Conservation (phyloP, 768 basidiomycete species). For the Auricularia auricula-judae region DNA sequence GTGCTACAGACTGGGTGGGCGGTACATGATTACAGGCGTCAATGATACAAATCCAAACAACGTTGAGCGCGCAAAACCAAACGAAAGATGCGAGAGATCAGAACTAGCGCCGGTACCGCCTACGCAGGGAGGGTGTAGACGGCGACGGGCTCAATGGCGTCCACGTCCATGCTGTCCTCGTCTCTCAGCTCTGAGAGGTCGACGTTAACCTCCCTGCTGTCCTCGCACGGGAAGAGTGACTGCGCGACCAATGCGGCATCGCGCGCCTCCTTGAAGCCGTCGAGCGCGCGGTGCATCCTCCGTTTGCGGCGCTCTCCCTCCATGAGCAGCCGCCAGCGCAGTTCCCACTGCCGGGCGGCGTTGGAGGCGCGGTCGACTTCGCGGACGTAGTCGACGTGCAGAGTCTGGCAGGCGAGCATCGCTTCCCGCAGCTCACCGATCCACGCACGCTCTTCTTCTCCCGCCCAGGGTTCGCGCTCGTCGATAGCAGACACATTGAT, state of each 20-base stretch:
- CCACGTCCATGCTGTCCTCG: background rate
- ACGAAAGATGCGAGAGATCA: too few relatives aligned
- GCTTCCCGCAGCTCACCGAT: background rate
- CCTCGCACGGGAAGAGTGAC: background rate
- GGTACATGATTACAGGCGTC: too few relatives aligned
- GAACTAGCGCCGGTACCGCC: background rate
- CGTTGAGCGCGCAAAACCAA: too few relatives aligned
- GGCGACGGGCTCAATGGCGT: background rate
- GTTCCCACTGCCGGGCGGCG: background rate
- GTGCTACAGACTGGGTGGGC: too few relatives aligned
- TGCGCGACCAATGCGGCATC: background rate
- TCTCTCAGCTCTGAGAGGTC: background rate
- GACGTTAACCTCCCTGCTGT: background rate
- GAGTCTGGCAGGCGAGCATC: background rate
- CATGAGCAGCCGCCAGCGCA: background rate
- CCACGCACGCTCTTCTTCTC: background rate
- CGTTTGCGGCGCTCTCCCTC: background rate
- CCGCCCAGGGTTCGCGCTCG: background rate
- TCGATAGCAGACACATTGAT: background rate
- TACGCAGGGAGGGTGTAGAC: background rate
- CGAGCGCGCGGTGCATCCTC: background rate
- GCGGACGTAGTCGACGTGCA: background rate
- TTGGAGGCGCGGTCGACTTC: background rate
- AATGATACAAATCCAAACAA: too few relatives aligned
- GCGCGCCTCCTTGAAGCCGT: background rate